Percentiles rank a stretch among this genome's conserved stretches.
Evolutionary conservation across 2,329 filamentous ascomycete genomes (phyloP).

Genomic region (Trichoderma breve): DNA sequence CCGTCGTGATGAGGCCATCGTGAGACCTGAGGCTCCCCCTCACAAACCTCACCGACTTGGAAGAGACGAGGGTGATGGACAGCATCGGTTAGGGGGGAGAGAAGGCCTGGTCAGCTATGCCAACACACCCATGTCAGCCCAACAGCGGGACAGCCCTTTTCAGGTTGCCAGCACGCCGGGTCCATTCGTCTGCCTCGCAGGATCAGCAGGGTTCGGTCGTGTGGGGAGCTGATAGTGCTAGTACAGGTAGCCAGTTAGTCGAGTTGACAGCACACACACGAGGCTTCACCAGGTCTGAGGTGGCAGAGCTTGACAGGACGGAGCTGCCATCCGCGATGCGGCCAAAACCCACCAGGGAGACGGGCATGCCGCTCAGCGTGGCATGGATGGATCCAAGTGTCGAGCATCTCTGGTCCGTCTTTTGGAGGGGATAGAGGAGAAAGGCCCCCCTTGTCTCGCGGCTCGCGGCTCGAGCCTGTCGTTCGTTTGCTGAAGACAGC

Average conservation of each 20-base stretch:
- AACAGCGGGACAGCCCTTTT: conserved; percentile 20
- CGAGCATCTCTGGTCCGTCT: not conserved
- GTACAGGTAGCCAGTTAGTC: conserved; percentile 1
- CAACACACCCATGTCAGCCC: conserved; percentile 21
- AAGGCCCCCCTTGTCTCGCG: not conserved
- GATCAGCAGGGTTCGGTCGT: conserved; percentile 18
- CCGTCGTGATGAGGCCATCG: conserved; percentile 16
- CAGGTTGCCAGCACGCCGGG: conserved; percentile 19
- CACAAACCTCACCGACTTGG: conserved; percentile 12
- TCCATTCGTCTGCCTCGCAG: conserved; percentile 20
- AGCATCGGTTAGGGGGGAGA: not conserved
- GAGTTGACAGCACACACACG: conserved; percentile 8
- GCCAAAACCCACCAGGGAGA: conserved; percentile 7
- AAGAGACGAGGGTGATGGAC: not conserved
- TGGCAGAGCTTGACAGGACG: conserved; percentile 17
- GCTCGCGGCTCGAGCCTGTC: not conserved
- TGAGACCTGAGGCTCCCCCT: conserved; percentile 3
- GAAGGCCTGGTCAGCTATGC: conserved; percentile 4
- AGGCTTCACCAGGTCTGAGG: conserved; percentile 12
- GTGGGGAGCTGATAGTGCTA: conserved; percentile 16
- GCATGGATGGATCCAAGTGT: conserved; percentile 14
- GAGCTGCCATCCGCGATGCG: not conserved
- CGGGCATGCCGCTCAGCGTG: conserved; percentile 13
- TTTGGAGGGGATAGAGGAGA: not conserved
- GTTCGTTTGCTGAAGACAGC: not conserved